Evolutionary conservation across 495 filamentous ascomycete species (phyloP), one percentile per base, ranked within the genome.

Genomic region (Aspergillus bertholletiae): DNA sequence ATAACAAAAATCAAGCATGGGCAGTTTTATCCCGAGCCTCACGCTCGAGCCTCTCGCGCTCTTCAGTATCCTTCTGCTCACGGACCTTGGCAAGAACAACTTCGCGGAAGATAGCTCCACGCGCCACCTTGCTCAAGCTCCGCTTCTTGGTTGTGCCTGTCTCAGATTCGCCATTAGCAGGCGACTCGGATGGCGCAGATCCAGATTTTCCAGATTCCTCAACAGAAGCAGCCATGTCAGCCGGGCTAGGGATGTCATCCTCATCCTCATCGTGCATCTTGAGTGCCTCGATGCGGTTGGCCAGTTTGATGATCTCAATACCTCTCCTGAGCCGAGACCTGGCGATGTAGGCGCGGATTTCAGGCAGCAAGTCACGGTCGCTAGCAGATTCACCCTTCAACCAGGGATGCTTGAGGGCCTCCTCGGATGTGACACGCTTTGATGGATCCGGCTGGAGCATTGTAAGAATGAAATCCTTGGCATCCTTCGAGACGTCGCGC

Each of bases 21-120:
- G 18, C 18, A 43, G 71, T 68, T 39, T 72, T 74, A 46, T 75
- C 74, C 22, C 77, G 70, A 13, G 73, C 78, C 46, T 74, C 71
- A 24, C 67, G 83, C 61, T 85, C 84, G 5, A 87, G 71, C 69
- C 84, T 84, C 58, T 85, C 75, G 30, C 83, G 82, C 69, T 92
- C 85, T 64, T 96, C 88, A 53, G 86, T 77, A 58, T 90, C 86
- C 80, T 96, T 97, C 80, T 88, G 87, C 68, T 98, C 93, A 39
- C 88, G 82, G 21, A 97, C 92, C 76, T 97, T 97, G 46, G 94
- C 95, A 17, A 98, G 77, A 1, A 97, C 95, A n/a, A 98, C 90
- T 66, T 97, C 94, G 54, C 90, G 82, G 81, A 98, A 97, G 65
- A 97, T 97, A 24, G 90, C 94, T 26, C 89, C 86, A 64, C 89